These are phyloP conservation scores for Lophium mytilinum DNA, from an alignment of 495 filamentous ascomycete genomes.

Conservation along the genomic window DNA sequence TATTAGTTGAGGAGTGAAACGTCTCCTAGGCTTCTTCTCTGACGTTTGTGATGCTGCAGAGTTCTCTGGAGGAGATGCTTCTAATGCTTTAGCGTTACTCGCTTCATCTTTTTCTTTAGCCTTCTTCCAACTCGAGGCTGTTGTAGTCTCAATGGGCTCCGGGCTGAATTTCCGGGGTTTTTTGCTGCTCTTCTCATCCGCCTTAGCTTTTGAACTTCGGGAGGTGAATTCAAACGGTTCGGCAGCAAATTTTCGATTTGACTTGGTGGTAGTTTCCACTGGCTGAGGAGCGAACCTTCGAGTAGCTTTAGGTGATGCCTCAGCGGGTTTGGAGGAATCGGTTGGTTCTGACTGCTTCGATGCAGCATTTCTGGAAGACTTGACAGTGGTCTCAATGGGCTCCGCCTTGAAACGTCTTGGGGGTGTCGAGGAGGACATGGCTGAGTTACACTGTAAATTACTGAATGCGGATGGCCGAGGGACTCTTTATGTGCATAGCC, in stretches of 20 bases:
- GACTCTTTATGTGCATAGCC: constrained; percentile 11
- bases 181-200: constrained; percentile 25
- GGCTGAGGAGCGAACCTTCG: constrained; percentile 48
- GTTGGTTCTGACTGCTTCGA: constrained; percentile 2
- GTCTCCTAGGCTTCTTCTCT: constrained; percentile 28
- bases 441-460: neutral
- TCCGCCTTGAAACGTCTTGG: constrained; percentile 29
- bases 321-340: neutral
- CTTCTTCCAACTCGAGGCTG: constrained; percentile 2
- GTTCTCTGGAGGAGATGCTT: neutral
- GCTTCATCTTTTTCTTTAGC: constrained; percentile 1
- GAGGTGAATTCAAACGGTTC: constrained; percentile 21
- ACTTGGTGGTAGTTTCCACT: constrained; percentile 42
- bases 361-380: constrained; percentile 23
- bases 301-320: constrained; percentile 18
- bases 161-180: constrained; percentile 43
- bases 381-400: constrained; percentile 29
- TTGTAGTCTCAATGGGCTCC: constrained; percentile 29
- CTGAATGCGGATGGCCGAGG: neutral
- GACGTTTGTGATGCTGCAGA: neutral
- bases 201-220: constrained; percentile 15
- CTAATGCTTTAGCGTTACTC: neutral
- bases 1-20: constrained; percentile 51
- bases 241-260: constrained; percentile 14
- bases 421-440: constrained; percentile 2